Evolutionary conservation across 225 moss, liverwort and hornwort genomes (phyloP).

Genomic region (Pleurozium schreberi): DNA sequence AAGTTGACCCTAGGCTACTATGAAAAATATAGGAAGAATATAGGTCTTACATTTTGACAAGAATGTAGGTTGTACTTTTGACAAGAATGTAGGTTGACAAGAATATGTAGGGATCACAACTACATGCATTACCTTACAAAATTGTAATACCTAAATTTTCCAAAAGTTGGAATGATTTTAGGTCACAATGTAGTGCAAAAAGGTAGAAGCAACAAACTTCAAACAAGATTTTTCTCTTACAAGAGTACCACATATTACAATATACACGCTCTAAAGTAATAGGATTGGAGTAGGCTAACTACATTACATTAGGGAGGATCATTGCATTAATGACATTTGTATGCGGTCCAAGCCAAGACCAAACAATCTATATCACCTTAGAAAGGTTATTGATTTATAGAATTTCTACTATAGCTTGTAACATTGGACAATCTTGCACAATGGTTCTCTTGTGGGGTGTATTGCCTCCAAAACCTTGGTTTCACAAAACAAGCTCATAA

Average conservation of each 20-base stretch:
- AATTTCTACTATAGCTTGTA: too few species aligned
- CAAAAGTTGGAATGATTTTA: neutral
- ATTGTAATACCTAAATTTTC: neutral
- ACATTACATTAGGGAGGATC: too few species aligned
- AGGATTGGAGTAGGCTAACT: too few species aligned
- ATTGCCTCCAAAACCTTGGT: neutral
- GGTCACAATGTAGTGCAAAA: neutral
- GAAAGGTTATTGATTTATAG: too few species aligned
- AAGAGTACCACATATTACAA: neutral
- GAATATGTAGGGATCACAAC: neutral
- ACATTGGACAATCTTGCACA: neutral
- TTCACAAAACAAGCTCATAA: neutral
- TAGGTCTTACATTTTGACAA: neutral
- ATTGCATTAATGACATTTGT: too few species aligned
- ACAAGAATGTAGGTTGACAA: too few species aligned
- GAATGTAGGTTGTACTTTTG: neutral
- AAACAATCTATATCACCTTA: too few species aligned
- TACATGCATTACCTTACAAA: neutral
- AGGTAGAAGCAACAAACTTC: neutral
- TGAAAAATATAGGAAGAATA: neutral
- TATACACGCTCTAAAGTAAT: too few species aligned
- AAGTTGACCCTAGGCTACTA: neutral
- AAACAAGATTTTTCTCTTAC: neutral
- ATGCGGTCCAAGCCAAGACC: too few species aligned
- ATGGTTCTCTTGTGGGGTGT: neutral